Percentiles rank a stretch among this genome's conserved stretches.
Conservation (phyloP, 352 stramenopile genomes). For the Phytophthora hybrid region DNA sequence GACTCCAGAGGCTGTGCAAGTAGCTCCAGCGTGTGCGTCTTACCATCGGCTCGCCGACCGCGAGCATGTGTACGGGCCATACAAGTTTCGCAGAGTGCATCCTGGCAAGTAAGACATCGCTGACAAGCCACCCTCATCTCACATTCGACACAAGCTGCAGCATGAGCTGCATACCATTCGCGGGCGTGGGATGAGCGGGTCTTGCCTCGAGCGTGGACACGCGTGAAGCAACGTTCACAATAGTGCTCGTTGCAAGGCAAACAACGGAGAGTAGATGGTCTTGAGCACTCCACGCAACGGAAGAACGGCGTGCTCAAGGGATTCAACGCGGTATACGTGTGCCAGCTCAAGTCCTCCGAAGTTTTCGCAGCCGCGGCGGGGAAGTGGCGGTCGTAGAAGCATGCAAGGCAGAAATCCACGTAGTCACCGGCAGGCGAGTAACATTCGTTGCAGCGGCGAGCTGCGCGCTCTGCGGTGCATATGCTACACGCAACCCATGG, state of each 20-base stretch:
- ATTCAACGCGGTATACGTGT: conserved; percentile 70
- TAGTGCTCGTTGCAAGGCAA: conserved; percentile 84
- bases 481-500: conserved; percentile 55
- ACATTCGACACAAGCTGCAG: conserved; percentile 76
- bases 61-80: conserved; percentile 65
- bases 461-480: conserved; percentile 66
- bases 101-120: conserved; percentile 70
- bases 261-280: conserved; percentile 65
- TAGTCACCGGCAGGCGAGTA: conserved; percentile 67
- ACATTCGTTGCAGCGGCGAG: conserved; percentile 77
- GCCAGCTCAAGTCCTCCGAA: conserved; percentile 49
- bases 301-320: conserved; percentile 47
- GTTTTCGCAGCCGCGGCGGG: conserved; percentile 30
- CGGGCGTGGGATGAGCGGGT: conserved; percentile 57
- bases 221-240: conserved; percentile 78
- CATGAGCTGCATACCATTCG: conserved; percentile 68
- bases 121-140: conserved; percentile 72
- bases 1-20: conserved; percentile 57
- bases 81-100: conserved; percentile 76
- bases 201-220: conserved; percentile 71
- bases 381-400: conserved; percentile 72
- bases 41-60: conserved; percentile 42
- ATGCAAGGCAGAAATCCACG: conserved; percentile 77
- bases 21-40: conserved; percentile 54
- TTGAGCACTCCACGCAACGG: conserved; percentile 79